Percentiles rank a stretch among this genome's conserved stretches.
Conservation (phyloP, 768 basidiomycete species). For the Mrakia blollopis region DNA sequence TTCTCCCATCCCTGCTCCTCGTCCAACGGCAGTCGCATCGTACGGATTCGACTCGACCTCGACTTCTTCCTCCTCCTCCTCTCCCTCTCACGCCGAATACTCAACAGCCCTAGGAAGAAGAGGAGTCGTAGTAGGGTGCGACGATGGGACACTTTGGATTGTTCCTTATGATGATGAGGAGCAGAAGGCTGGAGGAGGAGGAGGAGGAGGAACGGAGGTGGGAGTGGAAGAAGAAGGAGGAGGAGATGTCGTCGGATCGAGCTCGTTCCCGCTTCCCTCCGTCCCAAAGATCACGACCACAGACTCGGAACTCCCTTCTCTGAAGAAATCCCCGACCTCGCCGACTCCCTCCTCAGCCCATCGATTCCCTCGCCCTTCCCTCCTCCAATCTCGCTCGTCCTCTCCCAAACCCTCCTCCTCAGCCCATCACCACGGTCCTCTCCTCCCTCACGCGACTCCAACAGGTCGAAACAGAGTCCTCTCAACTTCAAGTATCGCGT, state of each 20-base stretch:
- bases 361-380: constrained; percentile 6
- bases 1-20: background rate
- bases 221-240: too few species aligned
- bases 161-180: background rate
- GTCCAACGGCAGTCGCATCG: constrained; percentile 5
- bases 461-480: constrained; percentile 3
- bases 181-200: background rate
- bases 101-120: background rate
- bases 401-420: background rate
- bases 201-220: background rate
- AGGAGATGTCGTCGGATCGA: background rate
- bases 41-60: background rate
- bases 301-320: background rate
- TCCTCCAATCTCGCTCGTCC: background rate
- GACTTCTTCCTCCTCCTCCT: background rate
- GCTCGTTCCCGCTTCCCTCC: background rate
- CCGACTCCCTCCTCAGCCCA: background rate
- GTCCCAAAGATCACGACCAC: constrained; percentile 1
- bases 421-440: background rate
- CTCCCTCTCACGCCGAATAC: background rate
- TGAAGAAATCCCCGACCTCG: background rate
- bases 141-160: constrained; percentile 13
- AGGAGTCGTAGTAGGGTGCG: constrained; percentile 3
- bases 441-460: background rate
- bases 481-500: background rate